Evolutionary conservation across 495 filamentous ascomycete species (phyloP).

Genomic region (Melanomma pulvis-pyrius): DNA sequence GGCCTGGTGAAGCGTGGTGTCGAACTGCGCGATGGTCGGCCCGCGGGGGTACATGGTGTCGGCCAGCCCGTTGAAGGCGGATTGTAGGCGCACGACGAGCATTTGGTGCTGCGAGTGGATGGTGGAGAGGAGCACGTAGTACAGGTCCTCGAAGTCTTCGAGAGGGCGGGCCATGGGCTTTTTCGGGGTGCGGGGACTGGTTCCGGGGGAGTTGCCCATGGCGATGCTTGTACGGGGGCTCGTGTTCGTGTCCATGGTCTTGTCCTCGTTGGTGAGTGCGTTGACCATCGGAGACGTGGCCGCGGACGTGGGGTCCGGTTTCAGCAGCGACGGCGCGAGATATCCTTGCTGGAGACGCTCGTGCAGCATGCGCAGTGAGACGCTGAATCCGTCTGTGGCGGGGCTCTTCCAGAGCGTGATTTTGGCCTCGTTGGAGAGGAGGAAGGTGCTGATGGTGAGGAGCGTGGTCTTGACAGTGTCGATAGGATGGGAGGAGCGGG

Average conservation of each 20-base stretch:
- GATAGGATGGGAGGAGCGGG: background rate
- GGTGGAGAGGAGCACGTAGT: slow-evolving; percentile 9
- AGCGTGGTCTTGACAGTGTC: slow-evolving; percentile 1
- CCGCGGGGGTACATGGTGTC: background rate
- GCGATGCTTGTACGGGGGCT: background rate
- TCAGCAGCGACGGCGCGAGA: background rate
- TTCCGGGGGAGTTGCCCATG: background rate
- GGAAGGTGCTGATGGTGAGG: background rate
- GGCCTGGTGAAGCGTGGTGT: background rate
- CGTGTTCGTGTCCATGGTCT: no score
- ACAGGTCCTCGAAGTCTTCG: slow-evolving; percentile 23
- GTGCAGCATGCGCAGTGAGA: background rate
- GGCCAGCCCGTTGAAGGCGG: background rate
- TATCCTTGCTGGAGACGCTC: slow-evolving; percentile 9
- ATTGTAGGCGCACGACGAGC: slow-evolving; percentile 4
- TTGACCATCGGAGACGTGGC: no score
- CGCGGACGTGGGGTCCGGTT: background rate
- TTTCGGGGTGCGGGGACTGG: background rate
- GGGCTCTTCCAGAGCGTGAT: background rate
- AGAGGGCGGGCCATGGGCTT: slow-evolving; percentile 1
- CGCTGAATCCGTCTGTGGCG: background rate
- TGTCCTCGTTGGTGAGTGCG: no score
- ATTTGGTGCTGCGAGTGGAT: background rate
- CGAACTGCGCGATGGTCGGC: background rate
- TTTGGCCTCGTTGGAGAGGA: background rate